Evolutionary conservation across 371 early-diverging fungal genomes (phyloP), one percentile per base, ranked within the genome.

Genomic region (Mortierella sp.): DNA sequence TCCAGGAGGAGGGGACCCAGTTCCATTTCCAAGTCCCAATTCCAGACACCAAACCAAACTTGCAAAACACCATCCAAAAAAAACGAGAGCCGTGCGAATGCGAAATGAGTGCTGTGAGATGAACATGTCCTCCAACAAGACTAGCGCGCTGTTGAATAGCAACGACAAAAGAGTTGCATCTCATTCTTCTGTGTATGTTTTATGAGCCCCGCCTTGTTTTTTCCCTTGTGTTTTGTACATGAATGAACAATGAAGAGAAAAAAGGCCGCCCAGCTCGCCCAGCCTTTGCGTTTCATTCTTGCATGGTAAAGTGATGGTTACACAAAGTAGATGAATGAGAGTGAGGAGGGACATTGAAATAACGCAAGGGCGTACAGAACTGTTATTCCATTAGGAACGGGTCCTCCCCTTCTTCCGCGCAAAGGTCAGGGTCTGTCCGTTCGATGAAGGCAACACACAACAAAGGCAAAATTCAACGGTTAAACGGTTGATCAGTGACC

Each of bases 241-340:
- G 42, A 3, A 38, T 38, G 42, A 38, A 1, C 42, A 3, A 5
- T 38, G 42, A 38, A 38, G 42, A 38, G 42, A 38, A 38, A 38
- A 5, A 38, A 38, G 42, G 42, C 5, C 42, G 5, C 42, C 42
- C 42, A 38, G 42, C 42, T 38, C 42, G 42, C 42, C n/a, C n/a
- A n/a, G n/a, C n/a, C n/a, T n/a, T n/a, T 3, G 42, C 42, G 42
- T 38, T 38, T 38, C 42, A 38, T 38, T 38, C 42, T 38, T 38
- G 58, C 21, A 21, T 57, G n/a, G 58, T 8, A 26, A 57, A 57
- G 58, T 57, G 19, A 34, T 34, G 34, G 63, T 63, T 63, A 63
- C 63, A 63, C 63, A 63, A 63, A 63, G 16, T 63, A 63, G 31
- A 63, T 63, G 19, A 34, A 63, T 50, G 50, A 34, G 63, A 63